phyloP scores from a whole-genome alignment of 306 rosid genomes.

The Prunus mongolica region DNA sequence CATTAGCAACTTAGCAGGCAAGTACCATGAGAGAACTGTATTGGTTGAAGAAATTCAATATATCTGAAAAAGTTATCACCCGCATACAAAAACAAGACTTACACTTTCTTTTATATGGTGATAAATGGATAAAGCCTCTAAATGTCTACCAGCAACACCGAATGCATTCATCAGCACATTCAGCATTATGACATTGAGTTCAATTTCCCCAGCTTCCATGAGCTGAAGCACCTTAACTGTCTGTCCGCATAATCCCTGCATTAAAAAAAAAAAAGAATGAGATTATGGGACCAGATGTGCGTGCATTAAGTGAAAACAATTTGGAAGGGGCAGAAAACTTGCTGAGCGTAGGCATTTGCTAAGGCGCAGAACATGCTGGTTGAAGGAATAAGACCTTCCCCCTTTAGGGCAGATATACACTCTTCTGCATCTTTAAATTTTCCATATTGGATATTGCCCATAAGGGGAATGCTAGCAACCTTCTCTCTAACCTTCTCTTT shows the following conservation, averaged over 20 bases:
- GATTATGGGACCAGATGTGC: neutral
- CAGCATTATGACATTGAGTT: slow-evolving; percentile 67
- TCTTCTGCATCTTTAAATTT: slow-evolving; percentile 55
- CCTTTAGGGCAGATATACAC: slow-evolving; percentile 56
- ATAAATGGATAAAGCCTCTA: slow-evolving; percentile 64
- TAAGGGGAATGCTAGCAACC: too few species aligned
- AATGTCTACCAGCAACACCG: slow-evolving; percentile 54
- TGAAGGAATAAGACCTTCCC: slow-evolving; percentile 53
- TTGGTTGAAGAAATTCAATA: neutral
- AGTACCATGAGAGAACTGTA: neutral
- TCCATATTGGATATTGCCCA: too few species aligned
- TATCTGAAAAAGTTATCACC: neutral
- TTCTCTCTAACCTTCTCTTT: too few species aligned
- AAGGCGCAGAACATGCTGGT: slow-evolving; percentile 53
- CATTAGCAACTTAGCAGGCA: slow-evolving; percentile 16
- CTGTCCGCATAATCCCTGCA: slow-evolving; percentile 65
- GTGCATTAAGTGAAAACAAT: neutral
- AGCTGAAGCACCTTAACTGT: slow-evolving; percentile 70
- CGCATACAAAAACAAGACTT: slow-evolving; percentile 22
- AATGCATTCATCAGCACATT: slow-evolving; percentile 78
- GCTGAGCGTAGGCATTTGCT: slow-evolving; percentile 82
- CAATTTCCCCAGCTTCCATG: slow-evolving; percentile 73
- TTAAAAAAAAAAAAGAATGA: neutral
- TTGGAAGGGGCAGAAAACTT: slow-evolving; percentile 29
- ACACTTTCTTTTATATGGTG: slow-evolving; percentile 71